phyloP scores from a whole-genome alignment of 2,329 filamentous ascomycete species.

The Penicillium psychrosexuale region DNA sequence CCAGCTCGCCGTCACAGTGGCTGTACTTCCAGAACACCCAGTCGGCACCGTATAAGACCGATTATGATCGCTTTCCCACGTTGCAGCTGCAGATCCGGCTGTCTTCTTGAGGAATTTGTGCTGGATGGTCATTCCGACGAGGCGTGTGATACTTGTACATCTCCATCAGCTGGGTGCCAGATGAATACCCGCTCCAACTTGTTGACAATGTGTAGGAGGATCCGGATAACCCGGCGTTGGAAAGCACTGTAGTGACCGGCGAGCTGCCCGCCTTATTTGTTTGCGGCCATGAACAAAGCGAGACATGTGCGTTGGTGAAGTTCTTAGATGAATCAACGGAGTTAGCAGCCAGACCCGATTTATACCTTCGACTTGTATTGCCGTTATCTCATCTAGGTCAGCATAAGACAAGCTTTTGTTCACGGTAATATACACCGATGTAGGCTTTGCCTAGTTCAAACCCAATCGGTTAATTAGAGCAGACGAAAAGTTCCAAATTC shows the following conservation, averaged over 20 bases:
- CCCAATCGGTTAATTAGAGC: not conserved
- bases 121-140: constrained; percentile 55
- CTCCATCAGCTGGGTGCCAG: constrained; percentile 26
- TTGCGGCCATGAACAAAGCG: not conserved
- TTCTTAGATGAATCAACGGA: not conserved
- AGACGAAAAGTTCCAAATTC: not conserved
- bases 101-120: constrained; percentile 66
- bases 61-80: constrained; percentile 62
- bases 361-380: not conserved
- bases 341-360: not conserved
- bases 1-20: constrained; percentile 42
- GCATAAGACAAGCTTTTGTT: not conserved
- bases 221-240: constrained; percentile 39
- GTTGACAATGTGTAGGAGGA: constrained; percentile 24
- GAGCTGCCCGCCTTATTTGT: constrained; percentile 33
- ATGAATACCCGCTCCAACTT: constrained; percentile 21
- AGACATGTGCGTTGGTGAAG: not conserved
- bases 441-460: not conserved
- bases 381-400: not conserved
- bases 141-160: constrained; percentile 50
- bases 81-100: constrained; percentile 49
- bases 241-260: constrained; percentile 43
- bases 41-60: constrained; percentile 41
- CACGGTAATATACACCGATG: not conserved
- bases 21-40: constrained; percentile 33